Conservation (phyloP, 2,329 filamentous ascomycete species). For the Calonectria henricotiae region DNA sequence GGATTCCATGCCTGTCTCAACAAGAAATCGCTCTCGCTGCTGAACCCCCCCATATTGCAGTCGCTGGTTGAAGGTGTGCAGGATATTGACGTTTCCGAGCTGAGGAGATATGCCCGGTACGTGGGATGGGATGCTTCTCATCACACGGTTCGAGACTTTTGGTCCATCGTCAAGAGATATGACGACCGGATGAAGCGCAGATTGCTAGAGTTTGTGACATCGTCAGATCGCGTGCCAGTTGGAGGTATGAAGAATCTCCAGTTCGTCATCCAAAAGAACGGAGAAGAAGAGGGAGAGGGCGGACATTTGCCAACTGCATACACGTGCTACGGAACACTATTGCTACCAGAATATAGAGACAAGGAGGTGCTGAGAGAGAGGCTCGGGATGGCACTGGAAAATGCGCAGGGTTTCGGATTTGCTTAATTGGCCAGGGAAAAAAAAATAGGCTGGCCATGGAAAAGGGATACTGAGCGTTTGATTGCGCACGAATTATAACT, state of each 20-base stretch:
- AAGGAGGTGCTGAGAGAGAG: constrained; percentile 81
- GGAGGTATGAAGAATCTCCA: constrained; percentile 87
- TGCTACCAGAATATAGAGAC: constrained; percentile 86
- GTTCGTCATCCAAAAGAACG: constrained; percentile 87
- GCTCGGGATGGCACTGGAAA: constrained; percentile 88
- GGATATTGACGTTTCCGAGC: constrained; percentile 82
- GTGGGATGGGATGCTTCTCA: constrained; percentile 84
- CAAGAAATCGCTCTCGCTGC: constrained; percentile 79
- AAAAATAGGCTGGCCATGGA: not conserved
- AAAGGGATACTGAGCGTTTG: constrained; percentile 15
- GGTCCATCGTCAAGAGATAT: constrained; percentile 82
- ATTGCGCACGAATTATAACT: constrained; percentile 9
- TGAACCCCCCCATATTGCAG: constrained; percentile 81
- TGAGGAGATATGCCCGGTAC: constrained; percentile 82
- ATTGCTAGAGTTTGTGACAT: constrained; percentile 94
- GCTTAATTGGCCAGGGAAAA: constrained; percentile 63
- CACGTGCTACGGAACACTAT: constrained; percentile 92
- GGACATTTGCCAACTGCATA: constrained; percentile 86
- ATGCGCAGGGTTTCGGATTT: constrained; percentile 91
- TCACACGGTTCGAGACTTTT: constrained; percentile 84
- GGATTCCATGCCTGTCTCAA: constrained; percentile 87
- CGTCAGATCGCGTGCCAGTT: constrained; percentile 90
- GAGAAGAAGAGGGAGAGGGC: constrained; percentile 70
- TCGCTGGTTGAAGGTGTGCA: constrained; percentile 87
- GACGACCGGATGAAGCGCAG: constrained; percentile 80